Evolutionary conservation across 78 protist species (phyloP).

Genomic region (Dictyostelium discoideum): dicty_2.7 NC_007091.3:823001-823500

Average conservation of each 20-base stretch:
- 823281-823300: slow-evolving; percentile 77
- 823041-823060: slow-evolving; percentile 41
- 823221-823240: slow-evolving; percentile 80
- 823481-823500: slow-evolving; percentile 60
- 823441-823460: slow-evolving; percentile 42
- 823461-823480: slow-evolving; percentile 44
- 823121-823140: not conserved
- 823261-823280: slow-evolving; percentile 33
- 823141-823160: not conserved
- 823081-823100: too few relatives aligned
- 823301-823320: slow-evolving; percentile 47
- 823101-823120: too few relatives aligned
- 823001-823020: slow-evolving; percentile 20
- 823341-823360: not conserved
- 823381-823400: slow-evolving; percentile 9
- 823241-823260: slow-evolving; percentile 75
- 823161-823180: not conserved
- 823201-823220: slow-evolving; percentile 33
- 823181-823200: slow-evolving; percentile 43
- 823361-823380: slow-evolving; percentile 35
- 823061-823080: not conserved
- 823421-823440: not conserved
- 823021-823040: slow-evolving; percentile 8
- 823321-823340: slow-evolving; percentile 9
- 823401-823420: slow-evolving; percentile 51